phyloP scores from a whole-genome alignment of 495 filamentous ascomycete genomes.

The Aspergillus cristatus region DNA sequence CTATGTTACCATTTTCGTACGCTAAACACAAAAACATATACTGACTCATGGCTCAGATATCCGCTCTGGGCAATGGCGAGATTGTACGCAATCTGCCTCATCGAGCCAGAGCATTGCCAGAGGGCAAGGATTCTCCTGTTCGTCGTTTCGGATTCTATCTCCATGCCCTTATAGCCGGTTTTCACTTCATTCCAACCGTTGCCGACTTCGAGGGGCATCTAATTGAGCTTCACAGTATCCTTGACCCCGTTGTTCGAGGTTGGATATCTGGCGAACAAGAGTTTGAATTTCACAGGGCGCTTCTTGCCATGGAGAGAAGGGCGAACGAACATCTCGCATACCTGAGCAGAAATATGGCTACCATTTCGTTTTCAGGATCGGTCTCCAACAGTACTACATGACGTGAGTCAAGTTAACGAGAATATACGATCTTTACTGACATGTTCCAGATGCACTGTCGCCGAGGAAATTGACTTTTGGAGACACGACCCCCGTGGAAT shows the following conservation, averaged over 20 bases:
- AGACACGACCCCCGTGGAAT: slow-evolving; percentile 1
- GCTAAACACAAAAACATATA: too few relatives aligned
- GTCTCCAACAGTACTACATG: slow-evolving; percentile 13
- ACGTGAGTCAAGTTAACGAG: slow-evolving; percentile 1
- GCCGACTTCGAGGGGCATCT: slow-evolving; percentile 17
- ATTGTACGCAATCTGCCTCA: slow-evolving; percentile 9
- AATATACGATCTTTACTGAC: neutral
- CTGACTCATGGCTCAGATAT: slow-evolving; percentile 15
- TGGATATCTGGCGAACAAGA: slow-evolving; percentile 1
- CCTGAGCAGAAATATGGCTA: slow-evolving; percentile 13
- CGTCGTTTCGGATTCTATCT: slow-evolving; percentile 6
- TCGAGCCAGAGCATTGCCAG: too few relatives aligned
- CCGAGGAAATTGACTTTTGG: slow-evolving; percentile 2
- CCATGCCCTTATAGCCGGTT: slow-evolving; percentile 4
- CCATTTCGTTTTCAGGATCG: slow-evolving; percentile 15
- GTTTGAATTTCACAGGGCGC: slow-evolving; percentile 8
- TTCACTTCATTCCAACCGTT: slow-evolving; percentile 8
- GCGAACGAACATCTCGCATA: slow-evolving; percentile 14
- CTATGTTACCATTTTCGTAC: too few relatives aligned
- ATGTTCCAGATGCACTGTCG: neutral
- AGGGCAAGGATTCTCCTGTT: slow-evolving; percentile 6
- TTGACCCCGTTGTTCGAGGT: slow-evolving; percentile 7
- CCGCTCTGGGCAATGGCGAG: slow-evolving; percentile 6
- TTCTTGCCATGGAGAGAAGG: slow-evolving; percentile 9
- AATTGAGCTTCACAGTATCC: slow-evolving; percentile 11